Evolutionary conservation across 2,329 filamentous ascomycete genomes (phyloP).

Genomic region (Dactylella cylindrospora): DNA sequence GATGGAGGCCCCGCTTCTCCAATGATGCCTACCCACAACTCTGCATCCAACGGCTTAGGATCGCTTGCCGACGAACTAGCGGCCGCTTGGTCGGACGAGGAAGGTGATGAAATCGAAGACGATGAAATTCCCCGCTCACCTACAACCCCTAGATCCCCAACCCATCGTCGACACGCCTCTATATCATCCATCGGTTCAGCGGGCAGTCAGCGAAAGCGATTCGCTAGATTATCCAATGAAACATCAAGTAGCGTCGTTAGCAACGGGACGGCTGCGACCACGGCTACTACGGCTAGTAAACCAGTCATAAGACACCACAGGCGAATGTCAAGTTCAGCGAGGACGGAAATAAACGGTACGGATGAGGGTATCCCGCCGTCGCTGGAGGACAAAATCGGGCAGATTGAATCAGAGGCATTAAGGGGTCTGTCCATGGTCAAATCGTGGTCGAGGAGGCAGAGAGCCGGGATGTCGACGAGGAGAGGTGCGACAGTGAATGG

Average conservation of each 20-base stretch:
- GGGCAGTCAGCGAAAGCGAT: constrained; percentile 33
- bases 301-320: constrained; percentile 37
- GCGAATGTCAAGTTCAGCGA: constrained; percentile 31
- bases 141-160: constrained; percentile 30
- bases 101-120: constrained; percentile 31
- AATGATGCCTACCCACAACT: constrained; percentile 15
- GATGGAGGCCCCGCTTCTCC: constrained; percentile 38
- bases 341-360: constrained; percentile 48
- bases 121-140: constrained; percentile 34
- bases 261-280: constrained; percentile 36
- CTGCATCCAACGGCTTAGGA: constrained; percentile 62
- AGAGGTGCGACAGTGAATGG: constrained; percentile 67
- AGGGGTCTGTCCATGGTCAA: constrained; percentile 42
- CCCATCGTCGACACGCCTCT: constrained; percentile 34
- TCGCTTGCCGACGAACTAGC: constrained; percentile 80
- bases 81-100: constrained; percentile 65
- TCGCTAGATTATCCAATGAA: constrained; percentile 39
- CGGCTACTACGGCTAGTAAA: constrained; percentile 25
- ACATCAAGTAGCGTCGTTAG: constrained; percentile 37
- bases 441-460: constrained; percentile 36
- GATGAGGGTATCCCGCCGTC: constrained; percentile 60
- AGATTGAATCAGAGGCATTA: constrained; percentile 61
- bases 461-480: constrained; percentile 52
- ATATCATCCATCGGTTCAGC: constrained; percentile 40
- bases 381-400: constrained; percentile 69